Evolutionary conservation across 805 yeast species (phyloP), one percentile per base, ranked within the genome.

Genomic region (Starmerella tilneyi): DNA sequence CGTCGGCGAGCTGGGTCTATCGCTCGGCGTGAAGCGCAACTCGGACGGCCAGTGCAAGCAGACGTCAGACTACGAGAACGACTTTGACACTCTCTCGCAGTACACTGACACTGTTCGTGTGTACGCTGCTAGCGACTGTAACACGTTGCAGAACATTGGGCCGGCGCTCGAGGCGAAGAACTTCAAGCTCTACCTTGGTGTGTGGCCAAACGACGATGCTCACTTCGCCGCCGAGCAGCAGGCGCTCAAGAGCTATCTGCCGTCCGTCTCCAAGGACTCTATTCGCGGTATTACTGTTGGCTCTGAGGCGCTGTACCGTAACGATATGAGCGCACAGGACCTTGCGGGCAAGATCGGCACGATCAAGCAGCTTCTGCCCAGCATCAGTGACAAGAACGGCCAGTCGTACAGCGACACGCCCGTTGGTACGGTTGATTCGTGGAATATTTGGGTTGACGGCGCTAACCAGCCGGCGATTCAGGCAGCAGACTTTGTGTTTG

Each of bases 371-470:
- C 68, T 79, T 36, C 61, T 89, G 47, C 60, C 70, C 26, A 72
- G 63, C 52, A 78, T 88, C 62, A 69, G 70, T 48, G 96, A 85
- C 66, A 79, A 80, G 59, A 71, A 84, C 56, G 97, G 96, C 57
- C 69, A 79, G 58, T 75, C 89, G 21, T 86, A 81, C 65, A 60
- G 72, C 45, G 73, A 72, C 53, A 72, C 74, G 39, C 84, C 78
- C 51, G 95, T 89, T 53, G 97, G 97, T 54, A 79, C 88, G 47
- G 96, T 85, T 53, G 97, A 89, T 67, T 86, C 96, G 2, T 89
- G 97, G 97, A 84, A 89, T 65, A 73, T 83, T 51, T 65, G 84
- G 51, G 95, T 86, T 55, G 94, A 84, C 59, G 92, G 81, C 59
- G 76, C 71, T 55, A 71, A 79, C 53, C 57, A 67, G 42, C 75